phyloP scores from a whole-genome alignment of 495 filamentous ascomycete species.

The Penicillium alfredii region DNA sequence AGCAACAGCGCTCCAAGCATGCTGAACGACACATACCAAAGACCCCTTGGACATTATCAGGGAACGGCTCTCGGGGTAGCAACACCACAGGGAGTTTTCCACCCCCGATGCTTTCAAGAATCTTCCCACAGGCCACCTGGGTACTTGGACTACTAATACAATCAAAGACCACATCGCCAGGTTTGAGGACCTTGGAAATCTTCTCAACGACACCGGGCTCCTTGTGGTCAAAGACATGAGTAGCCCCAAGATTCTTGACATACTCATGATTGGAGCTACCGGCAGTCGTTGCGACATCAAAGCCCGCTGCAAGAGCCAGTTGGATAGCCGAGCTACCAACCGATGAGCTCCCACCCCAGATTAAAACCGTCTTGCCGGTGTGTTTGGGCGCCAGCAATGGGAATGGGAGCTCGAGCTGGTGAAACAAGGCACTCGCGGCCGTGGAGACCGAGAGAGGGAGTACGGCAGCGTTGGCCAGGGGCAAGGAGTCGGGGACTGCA shows the following conservation, averaged over 20 bases:
- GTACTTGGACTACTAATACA: slow-evolving; percentile 13
- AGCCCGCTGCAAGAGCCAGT: slow-evolving; percentile 27
- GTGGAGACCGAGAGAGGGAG: slow-evolving; percentile 45
- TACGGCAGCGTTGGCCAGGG: slow-evolving; percentile 38
- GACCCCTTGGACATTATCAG: slow-evolving; percentile 8
- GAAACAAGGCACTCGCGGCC: slow-evolving; percentile 41
- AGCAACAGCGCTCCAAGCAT: background rate
- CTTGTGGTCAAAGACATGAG: slow-evolving; percentile 33
- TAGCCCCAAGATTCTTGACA: slow-evolving; percentile 32
- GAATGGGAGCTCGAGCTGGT: slow-evolving; percentile 26
- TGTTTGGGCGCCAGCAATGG: slow-evolving; percentile 14
- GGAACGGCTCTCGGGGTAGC: background rate
- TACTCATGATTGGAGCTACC: slow-evolving; percentile 26
- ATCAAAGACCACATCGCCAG: slow-evolving; percentile 20
- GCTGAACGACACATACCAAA: slow-evolving; percentile 6
- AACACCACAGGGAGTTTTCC: slow-evolving; percentile 21
- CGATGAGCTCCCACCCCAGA: slow-evolving; percentile 33
- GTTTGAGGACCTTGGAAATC: slow-evolving; percentile 11
- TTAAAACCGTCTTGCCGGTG: slow-evolving; percentile 21
- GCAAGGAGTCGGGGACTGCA: slow-evolving; percentile 34
- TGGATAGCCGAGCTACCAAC: slow-evolving; percentile 32
- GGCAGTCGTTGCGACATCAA: slow-evolving; percentile 33
- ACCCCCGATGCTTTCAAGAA: slow-evolving; percentile 29
- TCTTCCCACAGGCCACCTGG: slow-evolving; percentile 16
- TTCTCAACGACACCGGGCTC: slow-evolving; percentile 19